Base-by-base conservation (phyloP, 129 eudicot species). In the Escallonia herrerae region DNA sequence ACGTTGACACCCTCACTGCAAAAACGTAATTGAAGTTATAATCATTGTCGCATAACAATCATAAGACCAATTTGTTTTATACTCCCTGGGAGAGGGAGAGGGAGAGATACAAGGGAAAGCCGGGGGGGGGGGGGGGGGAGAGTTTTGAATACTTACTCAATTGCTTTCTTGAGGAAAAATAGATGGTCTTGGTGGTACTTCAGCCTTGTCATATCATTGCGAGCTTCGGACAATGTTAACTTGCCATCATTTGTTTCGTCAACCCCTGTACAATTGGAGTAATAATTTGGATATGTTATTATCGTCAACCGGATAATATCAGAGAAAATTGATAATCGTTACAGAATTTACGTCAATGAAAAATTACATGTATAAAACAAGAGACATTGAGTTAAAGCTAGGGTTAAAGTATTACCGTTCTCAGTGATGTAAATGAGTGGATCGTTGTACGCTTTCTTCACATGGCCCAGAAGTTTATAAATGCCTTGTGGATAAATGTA, bases 1-100 rank as follows among this genome's bases (percentile, higher is more conserved):
- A 91, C 89, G 55, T 91, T 91, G 45, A 86, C 96, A 15, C 98
- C 98, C 13, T 85, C 96, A 49, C 33, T 22, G 33, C 33, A 22
- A 22, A 22, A 22, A 22, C 1, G 1, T 0, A 22, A 22, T 1
- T 22, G 0, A 1, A 22, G 1, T 22, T 22, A 22, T 22, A 22
- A 22, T 22, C 33, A 1, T 1, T 22, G 33, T 22, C 33, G 33
- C 33, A 22, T 22, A 22, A 22, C 33, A 22, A 22, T 22, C 33
- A 22, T 22, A 0, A 0, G 33, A 22, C 33, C 33, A 22, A 22
- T 22, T 22, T 22, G 1, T 22, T 22, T 22, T 22, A 22, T 22
- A 22, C 33, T 22, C 33, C 33, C 0, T 0, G 33, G 1, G 33
- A 1, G 33, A 22, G 33, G 1, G 33, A 22, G 33, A 22, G 33